Evolutionary conservation across 176 grass and related monocot species (phyloP), one percentile per base, ranked within the genome.

Genomic region (Carex scoparia): DNA sequence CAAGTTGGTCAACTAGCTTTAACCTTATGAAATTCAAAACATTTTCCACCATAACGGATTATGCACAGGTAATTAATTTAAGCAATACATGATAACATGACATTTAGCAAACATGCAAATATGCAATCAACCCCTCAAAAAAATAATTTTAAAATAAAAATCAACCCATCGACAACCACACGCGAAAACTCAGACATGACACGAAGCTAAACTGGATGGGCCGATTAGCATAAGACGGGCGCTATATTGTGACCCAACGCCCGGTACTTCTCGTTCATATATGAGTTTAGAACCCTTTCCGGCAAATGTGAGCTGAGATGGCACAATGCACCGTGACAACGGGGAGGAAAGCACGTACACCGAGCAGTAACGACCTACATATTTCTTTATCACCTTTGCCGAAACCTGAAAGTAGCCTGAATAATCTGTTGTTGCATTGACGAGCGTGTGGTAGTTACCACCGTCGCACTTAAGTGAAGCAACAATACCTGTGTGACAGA

Each of bases 391-490:
- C 58, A 65, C 64, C 79, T 46, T 81, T 3, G 58, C n/a, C 7
- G 79, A 19, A 23, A 81, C 57, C 35, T 46, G 58, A 40, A 81
- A 81, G 58, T 81, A 81, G 15, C 79, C 79, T 0, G 38, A 46
- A 64, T 4, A 64, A 46, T 81, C 79, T 81, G 79, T 81, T 5
- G 58, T 81, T 64, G 58, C 79, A 15, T 64, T 81, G 38, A 65
- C 59, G 5, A 46, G 10, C 0, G 19, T 28, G 79, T 28, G 79
- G 18, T 81, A 81, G 35, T 27, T 64, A 35, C 16, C 58, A 2
- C 64, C 7, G 79, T 48, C 58, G 15, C 79, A 81, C 48, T 81
- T 81, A 27, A 81, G 37, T 11, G 59, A 61, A 27, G 10, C 79
- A 10, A 81, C 60, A 23, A 46, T 48, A 8, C 79, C 79, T 81